Evolutionary conservation across 1,284 basidiomycete species (phyloP), one percentile per base, ranked within the genome.

Genomic region (Athelia sp.): DNA sequence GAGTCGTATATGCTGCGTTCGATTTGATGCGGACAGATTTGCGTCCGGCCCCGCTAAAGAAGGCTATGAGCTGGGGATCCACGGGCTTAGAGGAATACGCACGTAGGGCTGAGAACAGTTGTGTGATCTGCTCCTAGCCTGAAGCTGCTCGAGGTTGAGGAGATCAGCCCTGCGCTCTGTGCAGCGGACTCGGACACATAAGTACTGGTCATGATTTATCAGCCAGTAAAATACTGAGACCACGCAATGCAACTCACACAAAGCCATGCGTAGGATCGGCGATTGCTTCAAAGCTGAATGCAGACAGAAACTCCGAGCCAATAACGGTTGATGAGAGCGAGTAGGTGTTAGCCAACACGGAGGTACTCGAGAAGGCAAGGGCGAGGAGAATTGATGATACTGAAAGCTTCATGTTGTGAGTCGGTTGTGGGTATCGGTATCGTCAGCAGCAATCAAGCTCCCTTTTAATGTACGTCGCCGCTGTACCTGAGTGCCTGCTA

Each of bases 261-360:
- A 74, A 65, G 18, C 77, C 78, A 35, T 69, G 38, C 3, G 75
- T 76, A 4, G 75, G 78, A 58, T 78, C 76, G 0, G 64, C 15
- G 32, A 74, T 72, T 23, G 68, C 69, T 50, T 77, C 61, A 50
- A 74, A 76, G 42, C 60, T 58, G 60, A 79, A 80, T n/a, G 62
- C 53, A 26, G 51, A 53, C 52, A 71, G 69, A 52, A 79, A 80
- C 3, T 48, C 62, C 1, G 62, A 54, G 4, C 76, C 78, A n/a
- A 71, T 57, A 47, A 76, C 64, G 21, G 51, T 63, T 26, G 75
- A 69, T 2, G 59, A 54, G 45, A 69, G 52, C 48, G 54, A 53
- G 52, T 78, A 78, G 1, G 58, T 63, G 10, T 60, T 63, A 11
- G 58, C 63, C 0, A 58, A 54, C 11, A 19, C 40, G 13, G 13